These are phyloP conservation scores for Rhynchospora tenuis DNA, from an alignment of 176 grass and related monocot genomes.

Conservation along the genomic window DNA sequence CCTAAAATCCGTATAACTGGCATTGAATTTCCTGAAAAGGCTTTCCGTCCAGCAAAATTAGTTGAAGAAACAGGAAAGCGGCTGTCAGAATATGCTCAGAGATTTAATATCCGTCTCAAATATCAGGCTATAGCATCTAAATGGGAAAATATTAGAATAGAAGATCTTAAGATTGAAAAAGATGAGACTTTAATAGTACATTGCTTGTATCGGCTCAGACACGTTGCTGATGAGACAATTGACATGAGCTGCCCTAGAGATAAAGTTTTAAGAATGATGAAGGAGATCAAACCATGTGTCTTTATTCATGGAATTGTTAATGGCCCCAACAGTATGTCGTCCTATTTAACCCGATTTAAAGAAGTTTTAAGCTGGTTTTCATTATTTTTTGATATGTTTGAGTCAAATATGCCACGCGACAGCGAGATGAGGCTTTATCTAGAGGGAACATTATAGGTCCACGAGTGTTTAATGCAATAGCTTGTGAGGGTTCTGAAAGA, in stretches of 20 bases:
- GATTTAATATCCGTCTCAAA: slow-evolving; percentile 33
- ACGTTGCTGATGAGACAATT: slow-evolving; percentile 30
- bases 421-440: neutral
- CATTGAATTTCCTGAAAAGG: no score
- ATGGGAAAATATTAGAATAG: slow-evolving; percentile 32
- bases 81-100: no score
- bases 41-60: no score
- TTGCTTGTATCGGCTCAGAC: slow-evolving; percentile 25
- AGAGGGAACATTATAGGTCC: neutral
- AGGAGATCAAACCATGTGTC: slow-evolving; percentile 30
- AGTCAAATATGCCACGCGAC: neutral
- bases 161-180: slow-evolving; percentile 34
- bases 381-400: neutral
- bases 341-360: slow-evolving; percentile 33
- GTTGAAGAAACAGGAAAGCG: no score
- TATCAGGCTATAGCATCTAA: slow-evolving; percentile 33
- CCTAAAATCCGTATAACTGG: slow-evolving; percentile 31
- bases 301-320: slow-evolving; percentile 34
- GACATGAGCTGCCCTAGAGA: slow-evolving; percentile 24
- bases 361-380: slow-evolving; percentile 36
- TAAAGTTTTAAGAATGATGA: slow-evolving; percentile 28
- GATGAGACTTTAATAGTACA: slow-evolving; percentile 34
- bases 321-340: slow-evolving; percentile 22
- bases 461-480: neutral
- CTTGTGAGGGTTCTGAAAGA: neutral